Base-by-base conservation (phyloP, 2,329 filamentous ascomycete species). In the Aureobasidium mangrovei region DNA sequence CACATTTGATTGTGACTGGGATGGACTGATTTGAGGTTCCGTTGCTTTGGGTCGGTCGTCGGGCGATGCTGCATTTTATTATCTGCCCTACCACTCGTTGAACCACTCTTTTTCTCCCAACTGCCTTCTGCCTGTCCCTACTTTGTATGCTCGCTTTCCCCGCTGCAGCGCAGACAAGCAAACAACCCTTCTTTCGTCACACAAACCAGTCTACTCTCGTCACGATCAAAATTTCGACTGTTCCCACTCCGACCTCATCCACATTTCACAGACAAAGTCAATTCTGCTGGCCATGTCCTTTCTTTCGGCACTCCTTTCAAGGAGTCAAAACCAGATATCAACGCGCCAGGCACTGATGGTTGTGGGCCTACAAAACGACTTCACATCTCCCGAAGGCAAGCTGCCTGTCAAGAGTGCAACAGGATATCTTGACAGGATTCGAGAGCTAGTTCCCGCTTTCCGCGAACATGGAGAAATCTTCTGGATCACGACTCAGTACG, bases 321-420 rank as follows among this genome's bases (percentile, higher is more conserved):
- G 74, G 57, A 71, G 73, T 48, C 69, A 68, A 51, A 77, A 79
- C 12, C 71, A 72, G 53, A 74, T 84, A 57, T 71, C 79, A 58
- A 82, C 80, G 27, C 72, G 78, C 55, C 80, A 82, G 70, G 91
- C 88, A 1, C 76, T 98, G 41, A 74, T 97, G 24, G 73, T 94
- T 18, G 77, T 96, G 59, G 91, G 95, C 64, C 80, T 95, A 35
- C 93, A 97, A 65, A 89, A 94, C 63, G 91, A 96, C 67, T 95
- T 97, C 64, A 72, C 94, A 56, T 77, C 81, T 5, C 71, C 80
- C 1, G 77, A 81, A 48, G 86, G 87, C 53, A 79, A 82, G 28
- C 70, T 96, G 24, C 78, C 82, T 9, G 80, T 91, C 48, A 73
- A 74, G 35, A 77, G 81, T 41, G 58, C 62, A n/a, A 81, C 83